phyloP scores from a whole-genome alignment of 2,329 filamentous ascomycete species.

The Penicillium sumatraense region DNA sequence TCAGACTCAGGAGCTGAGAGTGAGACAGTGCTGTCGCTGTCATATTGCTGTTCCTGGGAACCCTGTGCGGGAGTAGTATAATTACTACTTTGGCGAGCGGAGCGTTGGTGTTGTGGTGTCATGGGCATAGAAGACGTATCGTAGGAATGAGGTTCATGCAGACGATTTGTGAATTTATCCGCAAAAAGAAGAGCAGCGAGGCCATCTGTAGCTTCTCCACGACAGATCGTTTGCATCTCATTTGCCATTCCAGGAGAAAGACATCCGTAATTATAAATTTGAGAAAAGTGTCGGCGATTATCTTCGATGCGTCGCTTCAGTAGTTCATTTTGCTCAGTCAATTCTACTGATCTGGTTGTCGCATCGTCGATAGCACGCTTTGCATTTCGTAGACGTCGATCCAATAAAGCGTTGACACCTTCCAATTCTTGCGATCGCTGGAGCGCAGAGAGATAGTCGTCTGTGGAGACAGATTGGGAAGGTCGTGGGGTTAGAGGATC shows the following conservation, averaged over 20 bases:
- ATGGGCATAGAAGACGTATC: conserved; percentile 73
- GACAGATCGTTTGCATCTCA: conserved; percentile 50
- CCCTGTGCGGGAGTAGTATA: conserved; percentile 65
- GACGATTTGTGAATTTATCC: conserved; percentile 44
- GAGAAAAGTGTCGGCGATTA: conserved; percentile 84
- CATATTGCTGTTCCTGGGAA: conserved; percentile 57
- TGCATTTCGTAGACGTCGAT: conserved; percentile 70
- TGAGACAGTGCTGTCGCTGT: conserved; percentile 85
- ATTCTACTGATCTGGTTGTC: conserved; percentile 70
- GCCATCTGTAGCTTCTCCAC: conserved; percentile 42
- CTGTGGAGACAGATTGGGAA: conserved; percentile 41
- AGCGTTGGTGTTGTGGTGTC: conserved; percentile 67
- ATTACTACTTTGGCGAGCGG: conserved; percentile 54
- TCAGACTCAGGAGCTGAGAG: conserved; percentile 61
- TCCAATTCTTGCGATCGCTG: conserved; percentile 68
- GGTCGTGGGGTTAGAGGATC: conserved; percentile 39
- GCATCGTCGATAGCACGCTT: conserved; percentile 80
- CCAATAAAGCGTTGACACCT: conserved; percentile 67
- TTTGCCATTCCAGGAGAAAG: conserved; percentile 63
- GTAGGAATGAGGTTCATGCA: conserved; percentile 26
- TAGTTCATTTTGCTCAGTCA: conserved; percentile 77
- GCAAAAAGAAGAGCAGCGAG: conserved; percentile 43
- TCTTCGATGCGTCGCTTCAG: conserved; percentile 84
- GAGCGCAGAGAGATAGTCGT: conserved; percentile 65
- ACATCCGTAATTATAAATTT: conserved; percentile 75